Percentiles rank a stretch among this genome's conserved stretches.
Conservation (phyloP, 345 rosid species). For the Cardamine resedifolia region DNA sequence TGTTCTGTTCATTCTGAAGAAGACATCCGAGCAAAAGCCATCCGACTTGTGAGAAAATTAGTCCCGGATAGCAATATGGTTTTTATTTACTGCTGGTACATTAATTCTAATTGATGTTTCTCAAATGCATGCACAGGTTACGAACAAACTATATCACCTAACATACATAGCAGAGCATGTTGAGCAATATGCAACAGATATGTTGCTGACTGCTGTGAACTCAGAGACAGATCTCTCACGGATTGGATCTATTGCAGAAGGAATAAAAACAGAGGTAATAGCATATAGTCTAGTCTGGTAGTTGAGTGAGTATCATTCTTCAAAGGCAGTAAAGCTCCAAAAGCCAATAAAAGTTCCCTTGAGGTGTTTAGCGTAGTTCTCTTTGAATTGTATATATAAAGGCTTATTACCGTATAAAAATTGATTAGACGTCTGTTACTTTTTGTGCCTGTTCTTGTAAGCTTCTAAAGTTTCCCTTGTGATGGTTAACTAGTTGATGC, state of each 20-base stretch:
- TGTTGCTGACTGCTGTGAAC: constrained; percentile 69
- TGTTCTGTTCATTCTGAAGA: constrained; percentile 95
- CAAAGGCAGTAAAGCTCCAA: constrained; percentile 12
- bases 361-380: constrained; percentile 1
- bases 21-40: constrained; percentile 87
- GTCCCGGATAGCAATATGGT: constrained; percentile 7
- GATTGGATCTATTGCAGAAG: constrained; percentile 47
- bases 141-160: constrained; percentile 91
- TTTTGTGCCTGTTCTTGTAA: constrained; percentile 15
- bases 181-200: constrained; percentile 82
- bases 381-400: constrained; percentile 8
- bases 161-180: constrained; percentile 65
- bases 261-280: constrained; percentile 63
- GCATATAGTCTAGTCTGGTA: constrained; percentile 20
- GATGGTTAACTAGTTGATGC: background rate
- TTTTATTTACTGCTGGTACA: constrained; percentile 17
- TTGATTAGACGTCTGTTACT: background rate
- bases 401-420: background rate
- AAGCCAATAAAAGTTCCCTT: constrained; percentile 13
- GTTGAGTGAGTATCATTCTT: constrained; percentile 7
- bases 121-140: constrained; percentile 57
- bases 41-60: constrained; percentile 70
- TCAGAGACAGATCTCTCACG: constrained; percentile 45
- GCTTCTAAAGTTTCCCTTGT: background rate
- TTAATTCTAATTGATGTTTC: constrained; percentile 33